A percentile compares a stretch with the other conserved stretches of the same genome.
These are phyloP conservation scores for Neofusicoccum parvum DNA, from an alignment of 2,329 filamentous ascomycete genomes.

Conservation along the genomic window DNA sequence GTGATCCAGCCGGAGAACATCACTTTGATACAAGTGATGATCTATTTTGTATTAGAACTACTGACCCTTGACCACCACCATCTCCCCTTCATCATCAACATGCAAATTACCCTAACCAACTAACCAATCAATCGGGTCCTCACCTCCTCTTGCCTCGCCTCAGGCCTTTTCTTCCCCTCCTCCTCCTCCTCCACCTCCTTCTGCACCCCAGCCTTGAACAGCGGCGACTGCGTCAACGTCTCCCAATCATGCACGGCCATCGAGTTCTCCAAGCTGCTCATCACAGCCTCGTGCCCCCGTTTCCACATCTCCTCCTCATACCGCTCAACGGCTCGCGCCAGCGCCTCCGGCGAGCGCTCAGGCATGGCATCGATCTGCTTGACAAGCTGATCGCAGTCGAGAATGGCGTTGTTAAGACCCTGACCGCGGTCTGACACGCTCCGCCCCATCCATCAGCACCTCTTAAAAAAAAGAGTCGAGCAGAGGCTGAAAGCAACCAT, in stretches of 20 bases:
- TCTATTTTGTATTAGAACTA: too few species aligned
- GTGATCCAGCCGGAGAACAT: too few species aligned
- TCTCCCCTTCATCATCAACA: too few species aligned
- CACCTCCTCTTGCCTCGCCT: neutral
- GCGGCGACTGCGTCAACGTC: constrained; percentile 35
- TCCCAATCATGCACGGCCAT: constrained; percentile 41
- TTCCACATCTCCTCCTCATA: constrained; percentile 47
- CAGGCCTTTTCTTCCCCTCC: neutral
- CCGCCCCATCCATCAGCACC: neutral
- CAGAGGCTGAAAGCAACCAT: too few species aligned
- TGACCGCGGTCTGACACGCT: constrained; percentile 44
- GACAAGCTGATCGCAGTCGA: constrained; percentile 46
- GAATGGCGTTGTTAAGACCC: constrained; percentile 52
- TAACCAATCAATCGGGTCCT: neutral
- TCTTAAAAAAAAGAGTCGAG: neutral
- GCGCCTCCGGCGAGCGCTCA: neutral
- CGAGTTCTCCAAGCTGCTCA: constrained; percentile 37
- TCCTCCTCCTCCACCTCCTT: neutral
- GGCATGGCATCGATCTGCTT: constrained; percentile 26
- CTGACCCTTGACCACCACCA: too few species aligned
- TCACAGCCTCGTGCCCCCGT: constrained; percentile 36
- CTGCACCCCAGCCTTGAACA: constrained; percentile 37
- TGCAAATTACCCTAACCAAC: too few species aligned
- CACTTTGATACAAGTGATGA: too few species aligned
- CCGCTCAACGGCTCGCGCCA: constrained; percentile 24